Conservation (phyloP, 768 basidiomycete genomes). For the Agaricus blazei region DNA sequence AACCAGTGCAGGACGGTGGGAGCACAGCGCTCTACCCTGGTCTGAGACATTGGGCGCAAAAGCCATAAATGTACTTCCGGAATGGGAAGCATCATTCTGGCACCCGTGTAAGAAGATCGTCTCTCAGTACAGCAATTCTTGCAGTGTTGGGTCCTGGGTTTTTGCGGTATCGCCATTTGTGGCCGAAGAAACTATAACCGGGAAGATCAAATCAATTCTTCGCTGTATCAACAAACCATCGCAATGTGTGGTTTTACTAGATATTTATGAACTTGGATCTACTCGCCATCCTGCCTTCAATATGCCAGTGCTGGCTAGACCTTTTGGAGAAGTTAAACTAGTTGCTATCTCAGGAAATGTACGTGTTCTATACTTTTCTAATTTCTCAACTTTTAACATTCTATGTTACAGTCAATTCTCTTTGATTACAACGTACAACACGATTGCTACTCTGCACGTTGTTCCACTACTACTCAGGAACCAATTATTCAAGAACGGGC, state of each 20-base stretch:
- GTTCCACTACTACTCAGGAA: no score
- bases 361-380: background rate
- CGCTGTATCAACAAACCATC: background rate
- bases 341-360: background rate
- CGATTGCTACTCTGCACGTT: background rate
- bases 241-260: conserved; percentile 11
- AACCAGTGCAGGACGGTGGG: no score
- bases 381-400: background rate
- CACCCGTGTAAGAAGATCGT: conserved; percentile 13
- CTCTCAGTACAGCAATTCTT: conserved; percentile 15
- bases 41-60: conserved; percentile 11
- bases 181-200: conserved; percentile 6
- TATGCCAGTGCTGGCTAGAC: conserved; percentile 13
- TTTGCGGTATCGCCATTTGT: conserved; percentile 13
- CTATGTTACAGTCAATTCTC: conserved; percentile 5
- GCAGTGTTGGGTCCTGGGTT: conserved; percentile 18
- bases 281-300: conserved; percentile 10
- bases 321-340: background rate
- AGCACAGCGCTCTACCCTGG: background rate
- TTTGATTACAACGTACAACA: conserved; percentile 10
- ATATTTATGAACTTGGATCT: conserved; percentile 13
- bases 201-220: conserved; percentile 16
- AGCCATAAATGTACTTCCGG: conserved; percentile 8
- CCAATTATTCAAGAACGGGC: no score
- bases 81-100: conserved; percentile 10